Evolutionary conservation across 2,329 filamentous ascomycete species (phyloP).

Genomic region (Fusarium sp.): DNA sequence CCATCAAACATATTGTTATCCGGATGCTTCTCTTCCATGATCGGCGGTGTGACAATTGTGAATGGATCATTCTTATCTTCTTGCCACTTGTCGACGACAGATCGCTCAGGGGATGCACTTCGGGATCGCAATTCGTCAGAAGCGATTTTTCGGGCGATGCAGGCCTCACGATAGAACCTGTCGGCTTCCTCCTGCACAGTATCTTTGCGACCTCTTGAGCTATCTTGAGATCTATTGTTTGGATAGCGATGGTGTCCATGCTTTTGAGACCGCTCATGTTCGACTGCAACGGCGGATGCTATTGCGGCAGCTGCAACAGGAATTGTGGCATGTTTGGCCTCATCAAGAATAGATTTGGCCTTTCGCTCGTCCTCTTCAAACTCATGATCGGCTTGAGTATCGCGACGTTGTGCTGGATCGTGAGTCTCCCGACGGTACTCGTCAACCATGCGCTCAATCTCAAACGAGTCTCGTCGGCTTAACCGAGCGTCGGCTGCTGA

Average conservation of each 20-base stretch:
- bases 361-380: slow-evolving; percentile 55
- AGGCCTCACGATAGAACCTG: slow-evolving; percentile 65
- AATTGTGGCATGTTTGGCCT: slow-evolving; percentile 59
- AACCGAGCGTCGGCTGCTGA: slow-evolving; percentile 50
- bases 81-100: slow-evolving; percentile 66
- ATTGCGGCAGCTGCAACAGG: slow-evolving; percentile 60
- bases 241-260: slow-evolving; percentile 47
- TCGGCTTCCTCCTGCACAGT: slow-evolving; percentile 67
- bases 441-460: slow-evolving; percentile 53
- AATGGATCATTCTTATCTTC: slow-evolving; percentile 50
- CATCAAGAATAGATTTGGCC: slow-evolving; percentile 57
- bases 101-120: slow-evolving; percentile 61
- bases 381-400: slow-evolving; percentile 37
- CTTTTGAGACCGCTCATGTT: slow-evolving; percentile 52
- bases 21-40: slow-evolving; percentile 55
- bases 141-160: slow-evolving; percentile 63
- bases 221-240: slow-evolving; percentile 49
- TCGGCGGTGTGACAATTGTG: slow-evolving; percentile 66
- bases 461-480: slow-evolving; percentile 62
- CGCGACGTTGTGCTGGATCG: slow-evolving; percentile 26
- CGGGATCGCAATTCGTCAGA: slow-evolving; percentile 65
- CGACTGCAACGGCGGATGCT: slow-evolving; percentile 58
- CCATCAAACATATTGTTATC: slow-evolving; percentile 64
- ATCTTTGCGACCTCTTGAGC: slow-evolving; percentile 51
- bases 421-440: slow-evolving; percentile 42